These are phyloP conservation scores for Fusarium compactum DNA, from an alignment of 2,329 filamentous ascomycete species.

Conservation along the genomic window DNA sequence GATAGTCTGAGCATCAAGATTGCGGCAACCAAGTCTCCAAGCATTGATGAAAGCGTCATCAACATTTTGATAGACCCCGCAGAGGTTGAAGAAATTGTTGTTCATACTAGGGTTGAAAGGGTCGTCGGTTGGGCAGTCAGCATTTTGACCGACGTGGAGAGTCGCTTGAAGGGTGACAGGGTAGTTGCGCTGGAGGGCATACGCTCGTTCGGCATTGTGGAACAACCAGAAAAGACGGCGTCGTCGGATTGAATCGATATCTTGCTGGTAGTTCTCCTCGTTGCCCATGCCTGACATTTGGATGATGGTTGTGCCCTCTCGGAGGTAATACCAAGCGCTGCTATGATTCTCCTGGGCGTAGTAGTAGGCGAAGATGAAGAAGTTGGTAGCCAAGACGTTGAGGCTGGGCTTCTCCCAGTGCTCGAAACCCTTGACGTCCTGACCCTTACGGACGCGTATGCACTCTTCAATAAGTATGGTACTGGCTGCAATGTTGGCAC, in stretches of 20 bases:
- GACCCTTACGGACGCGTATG: conserved; percentile 68
- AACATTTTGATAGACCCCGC: conserved; percentile 73
- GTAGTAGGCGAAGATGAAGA: conserved; percentile 80
- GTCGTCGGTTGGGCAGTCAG: conserved; percentile 70
- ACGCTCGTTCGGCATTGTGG: conserved; percentile 78
- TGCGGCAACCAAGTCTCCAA: conserved; percentile 74
- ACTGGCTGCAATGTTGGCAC: conserved; percentile 72
- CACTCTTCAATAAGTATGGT: conserved; percentile 76
- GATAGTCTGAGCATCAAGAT: conserved; percentile 69
- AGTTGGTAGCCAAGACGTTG: conserved; percentile 77
- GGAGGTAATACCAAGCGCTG: conserved; percentile 82
- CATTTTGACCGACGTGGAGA: conserved; percentile 72
- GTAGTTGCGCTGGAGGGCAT: conserved; percentile 76
- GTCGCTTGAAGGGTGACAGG: conserved; percentile 78
- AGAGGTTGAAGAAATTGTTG: conserved; percentile 68
- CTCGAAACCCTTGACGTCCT: conserved; percentile 60
- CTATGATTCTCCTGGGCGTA: conserved; percentile 79
- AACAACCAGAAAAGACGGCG: conserved; percentile 80
- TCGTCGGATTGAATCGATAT: conserved; percentile 70
- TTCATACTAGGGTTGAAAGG: conserved; percentile 63
- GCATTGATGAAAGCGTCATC: conserved; percentile 72
- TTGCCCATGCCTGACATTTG: conserved; percentile 71
- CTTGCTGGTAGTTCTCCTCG: conserved; percentile 71
- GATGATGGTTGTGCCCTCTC: conserved; percentile 79
- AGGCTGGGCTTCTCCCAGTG: conserved; percentile 68